Base-by-base conservation (phyloP, 2,329 filamentous ascomycete genomes). In the Colletotrichum agaves region DNA sequence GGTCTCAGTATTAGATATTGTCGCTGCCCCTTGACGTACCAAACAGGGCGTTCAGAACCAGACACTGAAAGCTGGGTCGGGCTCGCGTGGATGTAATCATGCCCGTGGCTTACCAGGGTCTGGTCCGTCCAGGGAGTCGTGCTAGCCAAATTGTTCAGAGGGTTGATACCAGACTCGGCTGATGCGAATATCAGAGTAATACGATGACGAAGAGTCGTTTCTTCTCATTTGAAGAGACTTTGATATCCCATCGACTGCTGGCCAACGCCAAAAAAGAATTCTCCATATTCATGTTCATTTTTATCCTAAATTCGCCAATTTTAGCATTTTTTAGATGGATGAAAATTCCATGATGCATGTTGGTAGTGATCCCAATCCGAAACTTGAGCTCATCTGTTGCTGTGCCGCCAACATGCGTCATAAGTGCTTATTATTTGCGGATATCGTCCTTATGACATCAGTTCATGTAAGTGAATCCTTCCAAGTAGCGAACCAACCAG, bases 61-160 rank as follows among this genome's bases (percentile, higher is more conserved):
- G 37, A 52, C 4, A 4, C 17, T 0, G 27, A 23, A 10, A 17
- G 15, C 8, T 64, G 61, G 61, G 35, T 3, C 5, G 52, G 39
- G 12, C 53, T 63, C 5, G n/a, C 23, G 0, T 60, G 55, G 61
- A 17, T 64, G 2, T 1, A 60, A 3, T 64, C 46, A 11, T 35
- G 61, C 6, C 46, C 55, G 3, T 64, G 61, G 55, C 60, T 46
- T 55, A 64, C 61, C 2, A 56, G 55, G 7, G 61, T 64, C 5
- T 64, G 55, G 61, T 64, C 55, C 6, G 61, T 64, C 13, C 61
- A 60, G 31, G 61, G 60, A 11, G 53, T 60, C 3, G 44, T 60
- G 7, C 55, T 64, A 5, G 61, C 61, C 2, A 13, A 37, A 2
- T 60, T 35, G 4, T 64, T 46, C 4, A 44, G 21, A 17, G 37